A percentile compares a stretch with the other conserved stretches of the same genome.
Conservation (phyloP, 345 rosid genomes). For the Hypericum androsaemum region DNA sequence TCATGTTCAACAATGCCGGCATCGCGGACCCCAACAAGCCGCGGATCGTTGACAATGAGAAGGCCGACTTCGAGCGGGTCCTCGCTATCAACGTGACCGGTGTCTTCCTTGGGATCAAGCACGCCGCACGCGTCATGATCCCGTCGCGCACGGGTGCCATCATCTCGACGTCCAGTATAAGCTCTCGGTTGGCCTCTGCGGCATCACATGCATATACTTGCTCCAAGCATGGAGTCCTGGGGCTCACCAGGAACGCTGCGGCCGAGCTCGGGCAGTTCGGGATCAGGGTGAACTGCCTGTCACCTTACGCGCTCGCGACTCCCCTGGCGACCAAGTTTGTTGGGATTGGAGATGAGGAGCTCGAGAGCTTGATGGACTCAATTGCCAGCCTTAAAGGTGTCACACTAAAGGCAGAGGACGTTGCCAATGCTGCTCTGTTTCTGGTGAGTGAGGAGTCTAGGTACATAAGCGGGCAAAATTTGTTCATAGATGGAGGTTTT, state of each 20-base stretch:
- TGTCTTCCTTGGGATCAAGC: slow-evolving; percentile 37
- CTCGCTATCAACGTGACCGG: slow-evolving; percentile 27
- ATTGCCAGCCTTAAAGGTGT: slow-evolving; percentile 31
- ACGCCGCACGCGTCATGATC: slow-evolving; percentile 33
- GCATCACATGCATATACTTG: slow-evolving; percentile 33
- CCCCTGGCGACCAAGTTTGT: slow-evolving; percentile 29
- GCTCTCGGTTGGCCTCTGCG: slow-evolving; percentile 12
- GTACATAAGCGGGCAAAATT: slow-evolving; percentile 42
- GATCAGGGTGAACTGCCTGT: slow-evolving; percentile 38
- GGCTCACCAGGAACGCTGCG: slow-evolving; percentile 37
- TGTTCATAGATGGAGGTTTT: slow-evolving; percentile 42
- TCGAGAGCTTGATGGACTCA: slow-evolving; percentile 18
- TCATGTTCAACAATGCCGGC: slow-evolving; percentile 25
- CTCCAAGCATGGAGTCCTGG: slow-evolving; percentile 41
- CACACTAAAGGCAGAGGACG: slow-evolving; percentile 33
- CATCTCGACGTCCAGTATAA: slow-evolving; percentile 27
- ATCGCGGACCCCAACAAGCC: slow-evolving; percentile 11
- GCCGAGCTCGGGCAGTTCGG: slow-evolving; percentile 46
- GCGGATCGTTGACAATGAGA: slow-evolving; percentile 29
- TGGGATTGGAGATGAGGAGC: slow-evolving; percentile 16
- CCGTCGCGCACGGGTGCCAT: slow-evolving; percentile 27
- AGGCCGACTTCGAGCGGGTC: slow-evolving; percentile 33
- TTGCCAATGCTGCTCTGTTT: slow-evolving; percentile 41
- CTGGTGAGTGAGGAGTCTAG: slow-evolving; percentile 42
- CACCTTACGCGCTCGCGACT: slow-evolving; percentile 34